A percentile compares a stretch with the other conserved stretches of the same genome.
These are phyloP conservation scores for Globomyces sp. DNA, from an alignment of 371 early-diverging fungal genomes.

Conservation along the genomic window DNA sequence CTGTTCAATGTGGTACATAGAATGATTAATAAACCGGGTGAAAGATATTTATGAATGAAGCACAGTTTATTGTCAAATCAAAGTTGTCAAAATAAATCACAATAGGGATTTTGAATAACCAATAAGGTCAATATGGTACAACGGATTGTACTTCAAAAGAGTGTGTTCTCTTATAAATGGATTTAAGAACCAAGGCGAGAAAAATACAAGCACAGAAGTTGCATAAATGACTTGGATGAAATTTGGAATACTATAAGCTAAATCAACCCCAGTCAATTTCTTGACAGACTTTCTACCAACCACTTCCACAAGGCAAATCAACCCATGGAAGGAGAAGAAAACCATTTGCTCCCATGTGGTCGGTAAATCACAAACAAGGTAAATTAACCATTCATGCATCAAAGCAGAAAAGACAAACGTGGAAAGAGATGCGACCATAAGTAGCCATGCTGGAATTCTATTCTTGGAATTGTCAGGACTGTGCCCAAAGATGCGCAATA, in stretches of 20 bases:
- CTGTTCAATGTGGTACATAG: too few relatives aligned
- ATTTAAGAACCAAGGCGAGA: slow-evolving; percentile 11
- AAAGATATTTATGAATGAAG: too few relatives aligned
- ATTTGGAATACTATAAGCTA: slow-evolving; percentile 1
- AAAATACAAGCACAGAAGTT: background rate
- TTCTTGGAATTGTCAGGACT: slow-evolving; percentile 10
- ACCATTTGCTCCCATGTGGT: slow-evolving; percentile 13
- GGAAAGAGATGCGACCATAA: slow-evolving; percentile 7
- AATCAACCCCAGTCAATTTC: background rate
- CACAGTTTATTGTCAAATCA: too few relatives aligned
- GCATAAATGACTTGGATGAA: slow-evolving; percentile 10
- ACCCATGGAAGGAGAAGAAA: slow-evolving; percentile 12
- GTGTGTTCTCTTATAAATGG: slow-evolving; percentile 15
- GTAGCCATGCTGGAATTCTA: background rate
- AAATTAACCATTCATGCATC: slow-evolving; percentile 24
- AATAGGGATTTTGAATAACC: too few relatives aligned
- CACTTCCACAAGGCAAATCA: slow-evolving; percentile 10
- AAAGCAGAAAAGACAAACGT: slow-evolving; percentile 22
- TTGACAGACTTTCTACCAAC: slow-evolving; percentile 2
- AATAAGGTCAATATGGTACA: too few relatives aligned
- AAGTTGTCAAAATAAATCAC: too few relatives aligned
- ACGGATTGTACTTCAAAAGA: background rate
- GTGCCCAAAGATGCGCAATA: background rate
- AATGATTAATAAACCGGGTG: too few relatives aligned
- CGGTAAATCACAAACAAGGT: background rate